phyloP scores from a whole-genome alignment of 139 green algal species.

The Coelastrella sp. region DNA sequence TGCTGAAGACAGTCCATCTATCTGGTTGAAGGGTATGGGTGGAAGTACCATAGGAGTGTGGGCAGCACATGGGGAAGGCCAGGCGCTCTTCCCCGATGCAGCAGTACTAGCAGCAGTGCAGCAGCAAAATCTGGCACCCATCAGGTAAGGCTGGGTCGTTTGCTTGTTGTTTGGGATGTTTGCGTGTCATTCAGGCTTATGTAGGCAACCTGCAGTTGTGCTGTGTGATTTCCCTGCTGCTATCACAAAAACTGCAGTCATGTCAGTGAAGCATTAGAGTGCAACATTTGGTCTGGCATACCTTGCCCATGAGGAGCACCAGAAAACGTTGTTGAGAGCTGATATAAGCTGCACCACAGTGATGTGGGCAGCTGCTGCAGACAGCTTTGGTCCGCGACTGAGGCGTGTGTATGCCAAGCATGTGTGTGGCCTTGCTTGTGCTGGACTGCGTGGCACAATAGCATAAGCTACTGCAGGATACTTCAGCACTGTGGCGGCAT shows the following conservation, averaged over 20 bases:
- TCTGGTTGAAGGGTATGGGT: slow-evolving; percentile 94
- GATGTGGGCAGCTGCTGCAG: slow-evolving; percentile 4
- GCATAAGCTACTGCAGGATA: no score
- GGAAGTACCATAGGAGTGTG: slow-evolving; percentile 93
- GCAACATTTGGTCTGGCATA: not conserved
- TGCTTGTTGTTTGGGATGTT: not conserved
- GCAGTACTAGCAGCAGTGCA: slow-evolving; percentile 74
- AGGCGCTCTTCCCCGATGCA: slow-evolving; percentile 91
- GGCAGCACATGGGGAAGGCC: slow-evolving; percentile 97
- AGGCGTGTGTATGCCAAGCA: not conserved
- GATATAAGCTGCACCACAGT: not conserved
- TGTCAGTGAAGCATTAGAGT: not conserved
- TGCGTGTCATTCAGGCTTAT: not conserved
- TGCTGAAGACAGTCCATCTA: slow-evolving; percentile 77
- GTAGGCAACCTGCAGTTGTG: not conserved
- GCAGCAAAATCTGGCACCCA: slow-evolving; percentile 77
- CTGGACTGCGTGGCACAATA: no score
- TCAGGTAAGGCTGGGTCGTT: slow-evolving; percentile 73
- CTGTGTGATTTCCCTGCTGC: not conserved
- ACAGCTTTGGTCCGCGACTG: slow-evolving; percentile 34
- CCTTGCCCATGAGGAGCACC: slow-evolving; percentile 23
- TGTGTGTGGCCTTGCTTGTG: no score
- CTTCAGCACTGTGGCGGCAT: no score
- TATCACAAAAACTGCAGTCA: not conserved
- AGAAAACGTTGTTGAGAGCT: slow-evolving; percentile 46